Evolutionary conservation across 78 protist species (phyloP).

Genomic region (Pirum gemmata): DNA sequence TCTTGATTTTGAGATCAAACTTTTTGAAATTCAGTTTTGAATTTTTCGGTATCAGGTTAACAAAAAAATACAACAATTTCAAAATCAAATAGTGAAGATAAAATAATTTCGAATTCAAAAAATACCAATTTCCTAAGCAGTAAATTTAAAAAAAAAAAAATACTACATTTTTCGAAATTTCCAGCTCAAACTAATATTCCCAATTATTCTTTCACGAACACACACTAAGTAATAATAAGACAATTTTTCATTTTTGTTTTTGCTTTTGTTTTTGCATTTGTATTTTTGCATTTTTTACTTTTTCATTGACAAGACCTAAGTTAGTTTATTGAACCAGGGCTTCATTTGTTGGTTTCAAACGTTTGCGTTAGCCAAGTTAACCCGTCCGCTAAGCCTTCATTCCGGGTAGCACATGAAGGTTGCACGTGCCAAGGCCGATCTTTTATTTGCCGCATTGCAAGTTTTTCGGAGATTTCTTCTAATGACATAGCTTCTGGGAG

Average conservation of each 20-base stretch:
- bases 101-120: too few species aligned
- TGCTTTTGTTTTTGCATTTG: background rate
- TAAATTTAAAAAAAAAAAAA: too few species aligned
- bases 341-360: background rate
- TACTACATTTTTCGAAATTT: too few species aligned
- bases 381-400: slow-evolving; percentile 62
- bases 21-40: too few species aligned
- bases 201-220: background rate
- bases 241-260: background rate
- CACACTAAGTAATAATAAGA: background rate
- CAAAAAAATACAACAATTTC: too few species aligned
- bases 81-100: too few species aligned
- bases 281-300: background rate
- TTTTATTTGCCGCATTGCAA: background rate
- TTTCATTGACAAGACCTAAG: too few species aligned
- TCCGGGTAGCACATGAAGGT: slow-evolving; percentile 45
- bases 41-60: too few species aligned
- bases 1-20: too few species aligned
- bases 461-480: background rate
- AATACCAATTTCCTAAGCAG: too few species aligned
- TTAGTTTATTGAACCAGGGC: too few species aligned
- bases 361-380: slow-evolving; percentile 57
- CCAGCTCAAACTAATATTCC: too few species aligned
- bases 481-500: background rate
- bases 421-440: slow-evolving; percentile 41